phyloP scores from a whole-genome alignment of 2,329 filamentous ascomycete species.

The Exophiala dermatitidis region DNA sequence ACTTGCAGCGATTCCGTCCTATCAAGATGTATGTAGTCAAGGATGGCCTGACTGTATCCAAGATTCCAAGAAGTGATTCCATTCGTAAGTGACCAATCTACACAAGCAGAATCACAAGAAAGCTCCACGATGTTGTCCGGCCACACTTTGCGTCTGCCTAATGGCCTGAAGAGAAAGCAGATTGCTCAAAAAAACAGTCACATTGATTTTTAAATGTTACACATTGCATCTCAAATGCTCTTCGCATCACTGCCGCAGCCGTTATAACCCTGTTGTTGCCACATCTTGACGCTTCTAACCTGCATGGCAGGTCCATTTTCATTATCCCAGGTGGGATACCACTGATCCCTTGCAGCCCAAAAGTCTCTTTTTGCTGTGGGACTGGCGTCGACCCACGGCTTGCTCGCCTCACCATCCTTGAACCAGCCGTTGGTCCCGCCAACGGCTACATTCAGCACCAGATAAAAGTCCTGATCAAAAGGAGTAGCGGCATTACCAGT shows the following conservation, averaged over 20 bases:
- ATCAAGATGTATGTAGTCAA: too few species aligned
- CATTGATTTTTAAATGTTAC: background rate
- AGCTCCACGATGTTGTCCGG: too few species aligned
- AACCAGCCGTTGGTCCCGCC: slow-evolving; percentile 81
- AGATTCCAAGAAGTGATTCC: too few species aligned
- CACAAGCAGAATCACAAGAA: too few species aligned
- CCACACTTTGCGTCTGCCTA: too few species aligned
- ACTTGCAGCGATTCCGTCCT: too few species aligned
- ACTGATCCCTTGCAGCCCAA: slow-evolving; percentile 59
- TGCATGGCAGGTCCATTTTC: slow-evolving; percentile 54
- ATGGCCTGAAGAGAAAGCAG: too few species aligned
- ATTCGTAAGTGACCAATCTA: too few species aligned
- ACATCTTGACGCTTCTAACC: slow-evolving; percentile 62
- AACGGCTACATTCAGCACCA: slow-evolving; percentile 69
- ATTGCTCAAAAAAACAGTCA: background rate
- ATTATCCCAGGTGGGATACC: slow-evolving; percentile 64
- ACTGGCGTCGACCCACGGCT: slow-evolving; percentile 71
- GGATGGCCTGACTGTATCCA: too few species aligned
- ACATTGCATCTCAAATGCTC: background rate
- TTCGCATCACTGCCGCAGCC: background rate
- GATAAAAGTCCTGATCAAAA: slow-evolving; percentile 69
- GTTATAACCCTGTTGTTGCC: slow-evolving; percentile 43
- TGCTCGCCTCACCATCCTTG: slow-evolving; percentile 60
- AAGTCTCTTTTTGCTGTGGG: slow-evolving; percentile 65
- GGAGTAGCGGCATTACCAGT: slow-evolving; percentile 58